Percentiles rank a stretch among this genome's conserved stretches.
These are phyloP conservation scores for Periconia sp. DNA, from an alignment of 2,329 filamentous ascomycete species.

Conservation along the genomic window DNA sequence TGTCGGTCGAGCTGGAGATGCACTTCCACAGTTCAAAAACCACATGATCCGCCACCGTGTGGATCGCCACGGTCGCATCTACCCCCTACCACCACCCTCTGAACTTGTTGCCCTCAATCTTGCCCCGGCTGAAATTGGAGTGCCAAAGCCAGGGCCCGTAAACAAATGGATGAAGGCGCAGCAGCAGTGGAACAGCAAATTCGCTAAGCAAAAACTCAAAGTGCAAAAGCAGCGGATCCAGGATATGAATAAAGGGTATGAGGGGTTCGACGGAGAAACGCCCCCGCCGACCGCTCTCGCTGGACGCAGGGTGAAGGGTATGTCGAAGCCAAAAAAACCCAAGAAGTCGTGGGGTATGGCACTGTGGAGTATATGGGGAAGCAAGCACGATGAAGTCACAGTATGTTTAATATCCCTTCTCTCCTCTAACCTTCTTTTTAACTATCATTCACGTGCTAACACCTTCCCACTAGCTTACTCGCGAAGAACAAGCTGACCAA, in stretches of 20 bases:
- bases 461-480: slow-evolving; percentile 28
- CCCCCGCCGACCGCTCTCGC: slow-evolving; percentile 85
- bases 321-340: slow-evolving; percentile 53
- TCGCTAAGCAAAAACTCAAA: slow-evolving; percentile 66
- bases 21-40: slow-evolving; percentile 74
- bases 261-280: slow-evolving; percentile 69
- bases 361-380: slow-evolving; percentile 86
- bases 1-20: slow-evolving; percentile 86
- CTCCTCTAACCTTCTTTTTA: neutral
- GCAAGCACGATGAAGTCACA: slow-evolving; percentile 80
- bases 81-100: slow-evolving; percentile 64
- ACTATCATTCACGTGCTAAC: neutral
- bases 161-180: slow-evolving; percentile 81
- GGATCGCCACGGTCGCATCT: slow-evolving; percentile 73
- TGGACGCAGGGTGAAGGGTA: slow-evolving; percentile 61
- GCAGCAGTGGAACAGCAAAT: slow-evolving; percentile 71
- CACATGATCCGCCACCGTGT: slow-evolving; percentile 94
- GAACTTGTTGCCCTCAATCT: slow-evolving; percentile 70
- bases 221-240: slow-evolving; percentile 73
- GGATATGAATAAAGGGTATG: slow-evolving; percentile 72
- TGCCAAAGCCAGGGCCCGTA: slow-evolving; percentile 78
- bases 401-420: slow-evolving; percentile 43
- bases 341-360: slow-evolving; percentile 74
- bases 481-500: slow-evolving; percentile 36
- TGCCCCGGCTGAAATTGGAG: slow-evolving; percentile 67